Evolutionary conservation across 768 basidiomycete species (phyloP).

Genomic region (Pleurotus tuoliensis): DNA sequence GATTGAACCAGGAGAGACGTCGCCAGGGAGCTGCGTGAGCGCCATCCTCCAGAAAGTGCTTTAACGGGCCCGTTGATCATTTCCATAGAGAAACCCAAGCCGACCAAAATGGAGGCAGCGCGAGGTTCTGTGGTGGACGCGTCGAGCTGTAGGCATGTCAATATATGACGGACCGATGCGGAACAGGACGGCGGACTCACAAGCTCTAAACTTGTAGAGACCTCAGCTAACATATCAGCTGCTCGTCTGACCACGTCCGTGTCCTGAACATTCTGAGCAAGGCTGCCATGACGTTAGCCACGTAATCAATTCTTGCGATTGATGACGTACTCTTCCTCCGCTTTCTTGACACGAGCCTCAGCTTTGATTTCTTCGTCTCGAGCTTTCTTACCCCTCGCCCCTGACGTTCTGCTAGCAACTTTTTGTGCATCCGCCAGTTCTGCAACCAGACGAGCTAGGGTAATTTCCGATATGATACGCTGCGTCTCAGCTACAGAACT

Average conservation of each 20-base stretch:
- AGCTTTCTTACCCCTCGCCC: conserved; percentile 54
- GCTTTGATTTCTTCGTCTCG: conserved; percentile 45
- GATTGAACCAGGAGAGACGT: conserved; percentile 51
- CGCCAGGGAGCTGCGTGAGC: conserved; percentile 56
- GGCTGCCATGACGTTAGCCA: conserved; percentile 14
- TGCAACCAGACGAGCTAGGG: conserved; percentile 23
- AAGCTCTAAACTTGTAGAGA: conserved; percentile 22
- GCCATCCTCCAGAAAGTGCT: conserved; percentile 63
- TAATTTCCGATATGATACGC: conserved; percentile 24
- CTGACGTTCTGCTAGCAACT: conserved; percentile 48
- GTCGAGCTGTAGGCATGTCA: conserved; percentile 22
- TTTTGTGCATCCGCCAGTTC: conserved; percentile 30
- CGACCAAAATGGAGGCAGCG: conserved; percentile 49
- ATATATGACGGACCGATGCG: conserved; percentile 8
- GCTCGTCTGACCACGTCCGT: conserved; percentile 15
- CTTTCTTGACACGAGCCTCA: conserved; percentile 35
- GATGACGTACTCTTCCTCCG: conserved; percentile 27
- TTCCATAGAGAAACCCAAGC: conserved; percentile 52
- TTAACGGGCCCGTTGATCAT: conserved; percentile 35
- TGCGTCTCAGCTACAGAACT: conserved; percentile 15
- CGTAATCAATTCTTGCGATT: conserved; percentile 14
- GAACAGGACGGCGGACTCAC: conserved; percentile 6
- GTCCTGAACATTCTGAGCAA: conserved; percentile 15
- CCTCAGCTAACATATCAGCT: conserved; percentile 23
- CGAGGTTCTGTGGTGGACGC: conserved; percentile 39